phyloP scores from a whole-genome alignment of 2,329 filamentous ascomycete species.

The Neonectria hederae region DNA sequence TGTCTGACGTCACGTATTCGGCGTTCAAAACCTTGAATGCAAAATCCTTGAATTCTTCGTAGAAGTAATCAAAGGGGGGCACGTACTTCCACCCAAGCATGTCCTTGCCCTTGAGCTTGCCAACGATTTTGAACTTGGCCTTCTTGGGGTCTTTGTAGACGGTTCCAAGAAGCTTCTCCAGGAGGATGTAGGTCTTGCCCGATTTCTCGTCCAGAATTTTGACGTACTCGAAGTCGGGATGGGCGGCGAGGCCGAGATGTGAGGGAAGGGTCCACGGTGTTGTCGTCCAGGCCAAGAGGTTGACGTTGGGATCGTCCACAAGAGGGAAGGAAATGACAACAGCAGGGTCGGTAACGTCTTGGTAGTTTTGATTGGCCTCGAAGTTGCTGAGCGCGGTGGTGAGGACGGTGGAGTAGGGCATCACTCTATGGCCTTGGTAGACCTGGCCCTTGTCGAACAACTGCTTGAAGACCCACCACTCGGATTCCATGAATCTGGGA shows the following conservation, averaged over 20 bases:
- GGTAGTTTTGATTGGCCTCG: conserved; percentile 93
- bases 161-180: conserved; percentile 82
- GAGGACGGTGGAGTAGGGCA: conserved; percentile 93
- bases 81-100: conserved; percentile 91
- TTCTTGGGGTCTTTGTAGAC: conserved; percentile 97
- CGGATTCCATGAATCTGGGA: conserved; percentile 91
- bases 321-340: conserved; percentile 90
- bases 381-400: conserved; percentile 93
- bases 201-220: conserved; percentile 86
- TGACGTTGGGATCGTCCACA: conserved; percentile 77
- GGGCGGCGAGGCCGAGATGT: conserved; percentile 78
- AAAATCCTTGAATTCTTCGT: conserved; percentile 85
- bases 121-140: conserved; percentile 86
- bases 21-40: conserved; percentile 86
- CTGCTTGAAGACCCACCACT: conserved; percentile 97
- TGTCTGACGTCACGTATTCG: conserved; percentile 86
- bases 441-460: conserved; percentile 89
- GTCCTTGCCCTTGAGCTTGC: conserved; percentile 82
- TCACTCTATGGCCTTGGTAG: conserved; percentile 89
- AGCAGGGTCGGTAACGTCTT: conserved; percentile 90
- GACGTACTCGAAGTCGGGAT: conserved; percentile 86
- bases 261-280: conserved; percentile 88
- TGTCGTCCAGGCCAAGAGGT: conserved; percentile 87
- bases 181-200: conserved; percentile 83
- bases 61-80: conserved; percentile 90